Evolutionary conservation across 1,139 yeast genomes (phyloP).

Genomic region (Yamadazyma jaroonii): DNA sequence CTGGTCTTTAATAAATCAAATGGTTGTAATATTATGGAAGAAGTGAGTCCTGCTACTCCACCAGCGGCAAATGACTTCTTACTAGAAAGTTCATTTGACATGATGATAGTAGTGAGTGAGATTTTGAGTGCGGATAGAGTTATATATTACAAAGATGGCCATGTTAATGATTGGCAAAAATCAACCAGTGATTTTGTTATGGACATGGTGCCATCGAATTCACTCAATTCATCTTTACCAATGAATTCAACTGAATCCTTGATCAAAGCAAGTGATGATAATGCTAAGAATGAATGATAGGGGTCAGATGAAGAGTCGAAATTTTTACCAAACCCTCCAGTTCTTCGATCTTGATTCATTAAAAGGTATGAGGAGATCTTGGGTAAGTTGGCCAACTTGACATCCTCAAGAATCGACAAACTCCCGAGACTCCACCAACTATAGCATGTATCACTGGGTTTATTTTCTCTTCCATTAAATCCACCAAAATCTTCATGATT

Average conservation of each 20-base stretch:
- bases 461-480: constrained; percentile 84
- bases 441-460: constrained; percentile 87
- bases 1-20: constrained; percentile 87
- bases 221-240: constrained; percentile 16
- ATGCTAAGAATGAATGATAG: constrained; percentile 60
- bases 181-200: constrained; percentile 21
- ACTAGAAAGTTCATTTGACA: constrained; percentile 17
- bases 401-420: constrained; percentile 38
- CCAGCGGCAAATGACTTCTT: constrained; percentile 48
- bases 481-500: constrained; percentile 63
- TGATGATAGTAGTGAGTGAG: constrained; percentile 1
- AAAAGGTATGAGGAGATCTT: constrained; percentile 49
- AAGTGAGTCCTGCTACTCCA: constrained; percentile 79
- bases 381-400: constrained; percentile 33
- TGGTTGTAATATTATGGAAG: constrained; percentile 84
- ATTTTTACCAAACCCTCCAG: constrained; percentile 85
- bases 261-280: constrained; percentile 54
- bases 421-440: constrained; percentile 84
- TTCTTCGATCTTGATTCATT: constrained; percentile 57
- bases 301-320: constrained; percentile 67
- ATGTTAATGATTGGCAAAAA: constrained; percentile 13
- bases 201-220: constrained; percentile 26
- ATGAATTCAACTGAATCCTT: constrained; percentile 16
- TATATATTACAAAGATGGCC: constrained; percentile 6
- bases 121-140: neutral